Base-by-base conservation (phyloP, 495 filamentous ascomycete species). In the Diplogelasinospora grovesii region DNA sequence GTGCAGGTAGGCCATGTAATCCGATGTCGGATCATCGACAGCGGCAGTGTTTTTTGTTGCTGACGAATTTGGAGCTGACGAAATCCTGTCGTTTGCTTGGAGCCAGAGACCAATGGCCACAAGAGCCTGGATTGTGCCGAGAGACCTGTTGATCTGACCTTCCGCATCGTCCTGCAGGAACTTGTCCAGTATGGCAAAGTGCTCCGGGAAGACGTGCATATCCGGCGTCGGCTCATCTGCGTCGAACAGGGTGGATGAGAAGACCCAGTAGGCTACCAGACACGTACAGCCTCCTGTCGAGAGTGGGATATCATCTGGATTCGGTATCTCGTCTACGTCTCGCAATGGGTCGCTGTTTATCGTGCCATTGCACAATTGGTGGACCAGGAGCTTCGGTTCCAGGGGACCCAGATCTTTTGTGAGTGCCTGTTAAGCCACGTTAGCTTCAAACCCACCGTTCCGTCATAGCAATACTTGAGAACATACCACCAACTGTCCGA, bases 401-500 rank as follows among this genome's bases (percentile, higher is more conserved):
- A 59, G 2, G 51, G 43, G 27, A 3, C 75, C 78, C 18, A 87
- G 69, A 55, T 94, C 87, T 34, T 75, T 73, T 14, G 83, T 78
- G 15, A 93, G 65, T 27, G 85, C 81, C 81, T 86, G 37, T 16
- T 11, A 40, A 41, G 39, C 22, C 25, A 26, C 36, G 38, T 44
- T 20, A 43, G 41, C 41, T 1, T 21, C 14, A 33, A 25, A 33
- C 5, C 5, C 19, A 52, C 34, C 5, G 11, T 34, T 16, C 8
- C 4, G 16, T n/a, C 3, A 11, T n/a, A n/a, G n/a, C n/a, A n/a
- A n/a, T n/a, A n/a, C n/a, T n/a, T n/a, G 18, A 32, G 14, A 29
- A 71, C 81, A 45, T 68, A 87, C 83, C 39, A 78, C 76, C 30
- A 94, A 68, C 51, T 89, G 84, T 4, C 85, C 85, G 34, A 87